Percentiles rank a stretch among this genome's conserved stretches.
phyloP scores from a whole-genome alignment of 306 rosid species.

The Pterocarpus santalinus region DNA sequence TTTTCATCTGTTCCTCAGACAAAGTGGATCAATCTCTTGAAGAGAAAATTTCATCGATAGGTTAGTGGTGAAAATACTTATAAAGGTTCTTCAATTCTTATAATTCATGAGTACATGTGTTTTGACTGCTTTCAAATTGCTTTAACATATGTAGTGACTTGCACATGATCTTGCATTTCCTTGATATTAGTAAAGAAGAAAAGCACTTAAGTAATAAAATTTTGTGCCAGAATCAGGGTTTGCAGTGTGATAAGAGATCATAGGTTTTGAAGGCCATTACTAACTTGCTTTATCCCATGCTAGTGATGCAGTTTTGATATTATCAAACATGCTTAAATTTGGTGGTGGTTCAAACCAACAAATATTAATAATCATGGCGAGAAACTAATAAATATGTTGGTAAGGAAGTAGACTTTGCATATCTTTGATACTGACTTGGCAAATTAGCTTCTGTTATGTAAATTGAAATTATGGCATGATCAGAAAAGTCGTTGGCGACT shows the following conservation, averaged over 20 bases:
- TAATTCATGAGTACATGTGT: constrained; percentile 21
- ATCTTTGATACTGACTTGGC: constrained; percentile 29
- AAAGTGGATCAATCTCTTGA: constrained; percentile 62
- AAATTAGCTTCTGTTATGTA: constrained; percentile 13
- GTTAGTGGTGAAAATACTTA: constrained; percentile 61
- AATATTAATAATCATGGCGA: constrained; percentile 5
- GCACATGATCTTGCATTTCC: constrained; percentile 24
- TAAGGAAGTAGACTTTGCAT: constrained; percentile 35
- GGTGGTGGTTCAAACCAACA: neutral
- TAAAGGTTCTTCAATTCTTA: constrained; percentile 41
- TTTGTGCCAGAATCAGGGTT: constrained; percentile 17
- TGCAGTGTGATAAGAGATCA: constrained; percentile 2
- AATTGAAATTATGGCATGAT: neutral
- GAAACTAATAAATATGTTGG: constrained; percentile 34
- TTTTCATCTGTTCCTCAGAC: constrained; percentile 61
- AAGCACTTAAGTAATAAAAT: neutral
- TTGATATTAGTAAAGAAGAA: constrained; percentile 20
- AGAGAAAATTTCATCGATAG: constrained; percentile 77
- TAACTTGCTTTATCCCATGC: constrained; percentile 3
- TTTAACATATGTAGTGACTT: constrained; percentile 34
- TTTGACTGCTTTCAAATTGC: constrained; percentile 1
- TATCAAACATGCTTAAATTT: constrained; percentile 26
- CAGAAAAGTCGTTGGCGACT: constrained; percentile 1
- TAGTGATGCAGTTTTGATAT: constrained; percentile 35
- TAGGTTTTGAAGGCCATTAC: constrained; percentile 18